Evolutionary conservation across 306 rosid genomes (phyloP).

Genomic region (Trifolium repens): DNA sequence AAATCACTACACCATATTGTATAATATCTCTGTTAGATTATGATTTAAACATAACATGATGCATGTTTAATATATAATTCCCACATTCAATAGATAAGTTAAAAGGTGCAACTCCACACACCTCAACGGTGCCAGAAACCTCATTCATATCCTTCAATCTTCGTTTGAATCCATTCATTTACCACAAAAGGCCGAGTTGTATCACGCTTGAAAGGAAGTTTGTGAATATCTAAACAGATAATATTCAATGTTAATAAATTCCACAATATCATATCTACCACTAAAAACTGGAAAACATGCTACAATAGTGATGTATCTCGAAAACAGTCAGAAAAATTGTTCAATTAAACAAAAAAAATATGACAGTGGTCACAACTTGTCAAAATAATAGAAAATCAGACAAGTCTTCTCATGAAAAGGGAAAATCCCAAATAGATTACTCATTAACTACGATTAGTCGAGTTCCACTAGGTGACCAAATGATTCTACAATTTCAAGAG

Average conservation of each 20-base stretch:
- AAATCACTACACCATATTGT: slow-evolving; percentile 31
- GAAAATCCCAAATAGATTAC: slow-evolving; percentile 20
- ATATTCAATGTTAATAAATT: slow-evolving; percentile 35
- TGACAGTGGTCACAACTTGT: not conserved
- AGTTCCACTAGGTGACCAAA: slow-evolving; percentile 32
- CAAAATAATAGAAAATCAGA: slow-evolving; percentile 26
- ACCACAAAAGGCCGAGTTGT: slow-evolving; percentile 93
- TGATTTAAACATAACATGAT: slow-evolving; percentile 12
- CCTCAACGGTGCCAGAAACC: slow-evolving; percentile 98
- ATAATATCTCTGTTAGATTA: slow-evolving; percentile 5
- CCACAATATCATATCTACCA: slow-evolving; percentile 18
- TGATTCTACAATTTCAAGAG: slow-evolving; percentile 36
- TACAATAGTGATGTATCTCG: slow-evolving; percentile 16
- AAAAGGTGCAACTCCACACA: slow-evolving; percentile 41
- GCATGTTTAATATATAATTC: slow-evolving; percentile 26
- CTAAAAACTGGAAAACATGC: slow-evolving; percentile 33
- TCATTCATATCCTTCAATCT: slow-evolving; percentile 82
- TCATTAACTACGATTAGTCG: not conserved
- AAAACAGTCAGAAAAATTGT: slow-evolving; percentile 9
- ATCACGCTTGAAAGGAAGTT: slow-evolving; percentile 92
- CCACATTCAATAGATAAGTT: slow-evolving; percentile 20
- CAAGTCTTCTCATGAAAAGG: slow-evolving; percentile 1
- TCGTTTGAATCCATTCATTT: slow-evolving; percentile 96
- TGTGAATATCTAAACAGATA: slow-evolving; percentile 76
- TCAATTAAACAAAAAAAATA: slow-evolving; percentile 11